These are phyloP conservation scores for Lepidium campestre DNA, from an alignment of 441 rosid genomes.

Conservation along the genomic window DNA sequence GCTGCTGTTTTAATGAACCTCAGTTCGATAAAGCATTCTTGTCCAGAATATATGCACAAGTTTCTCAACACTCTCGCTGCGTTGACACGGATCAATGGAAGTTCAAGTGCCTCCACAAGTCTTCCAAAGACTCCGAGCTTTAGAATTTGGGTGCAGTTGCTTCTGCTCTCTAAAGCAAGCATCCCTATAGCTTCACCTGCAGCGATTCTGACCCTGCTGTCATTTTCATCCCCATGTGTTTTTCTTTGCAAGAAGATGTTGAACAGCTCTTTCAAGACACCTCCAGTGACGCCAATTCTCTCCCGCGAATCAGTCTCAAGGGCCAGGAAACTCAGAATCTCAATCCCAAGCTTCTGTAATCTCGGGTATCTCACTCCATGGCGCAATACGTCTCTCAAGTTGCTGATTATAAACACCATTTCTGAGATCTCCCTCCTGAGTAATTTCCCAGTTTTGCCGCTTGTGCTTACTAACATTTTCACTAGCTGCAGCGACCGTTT, in stretches of 20 bases:
- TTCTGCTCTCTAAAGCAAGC: constrained; percentile 70
- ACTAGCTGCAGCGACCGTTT: constrained; percentile 74
- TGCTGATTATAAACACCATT: constrained; percentile 77
- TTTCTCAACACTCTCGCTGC: constrained; percentile 81
- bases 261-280: constrained; percentile 67
- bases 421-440: constrained; percentile 79
- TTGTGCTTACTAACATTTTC: constrained; percentile 79
- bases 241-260: constrained; percentile 56
- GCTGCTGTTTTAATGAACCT: constrained; percentile 50
- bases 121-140: constrained; percentile 39
- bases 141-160: constrained; percentile 63
- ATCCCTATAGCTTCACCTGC: constrained; percentile 92
- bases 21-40: constrained; percentile 41
- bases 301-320: constrained; percentile 65
- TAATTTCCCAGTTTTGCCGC: constrained; percentile 65
- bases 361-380: constrained; percentile 56
- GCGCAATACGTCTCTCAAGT: constrained; percentile 61
- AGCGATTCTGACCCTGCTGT: constrained; percentile 44
- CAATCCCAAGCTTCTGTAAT: constrained; percentile 68
- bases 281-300: constrained; percentile 83
- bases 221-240: constrained; percentile 21
- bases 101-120: constrained; percentile 51
- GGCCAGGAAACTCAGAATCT: constrained; percentile 64
- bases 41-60: constrained; percentile 51
- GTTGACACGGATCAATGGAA: constrained; percentile 45